phyloP scores from a whole-genome alignment of 768 basidiomycete genomes.

The Mycena maculata region DNA sequence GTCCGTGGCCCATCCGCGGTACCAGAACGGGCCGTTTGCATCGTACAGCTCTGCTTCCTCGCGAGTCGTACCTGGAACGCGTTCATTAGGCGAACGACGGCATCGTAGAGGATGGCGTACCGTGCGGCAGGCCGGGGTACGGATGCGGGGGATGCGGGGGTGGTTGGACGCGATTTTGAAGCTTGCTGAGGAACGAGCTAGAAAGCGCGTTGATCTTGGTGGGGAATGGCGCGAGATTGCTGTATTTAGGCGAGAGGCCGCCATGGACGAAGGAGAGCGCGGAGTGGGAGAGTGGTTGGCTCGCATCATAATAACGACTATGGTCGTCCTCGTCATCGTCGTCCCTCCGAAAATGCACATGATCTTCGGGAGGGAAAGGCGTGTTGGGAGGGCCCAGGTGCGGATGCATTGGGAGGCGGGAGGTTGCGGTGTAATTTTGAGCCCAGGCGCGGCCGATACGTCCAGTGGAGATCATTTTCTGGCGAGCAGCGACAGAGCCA shows the following conservation, averaged over 20 bases:
- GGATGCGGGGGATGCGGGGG: constrained; percentile 86
- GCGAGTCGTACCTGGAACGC: constrained; percentile 61
- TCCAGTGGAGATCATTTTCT: constrained; percentile 79
- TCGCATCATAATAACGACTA: constrained; percentile 44
- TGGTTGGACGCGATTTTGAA: constrained; percentile 73
- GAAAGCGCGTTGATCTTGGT: constrained; percentile 84
- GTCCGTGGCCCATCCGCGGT: constrained; percentile 90
- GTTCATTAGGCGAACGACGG: constrained; percentile 24
- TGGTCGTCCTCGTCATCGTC: constrained; percentile 34
- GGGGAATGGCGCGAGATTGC: constrained; percentile 84
- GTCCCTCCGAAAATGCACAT: constrained; percentile 46
- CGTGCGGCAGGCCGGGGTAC: constrained; percentile 76
- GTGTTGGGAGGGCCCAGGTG: constrained; percentile 76
- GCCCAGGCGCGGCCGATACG: constrained; percentile 87
- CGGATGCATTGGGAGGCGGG: constrained; percentile 84
- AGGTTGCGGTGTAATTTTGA: constrained; percentile 83
- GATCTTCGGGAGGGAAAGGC: constrained; percentile 58
- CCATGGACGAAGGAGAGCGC: constrained; percentile 96
- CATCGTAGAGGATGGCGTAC: constrained; percentile 38
- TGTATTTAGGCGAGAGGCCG: constrained; percentile 84
- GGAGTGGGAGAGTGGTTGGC: constrained; percentile 73
- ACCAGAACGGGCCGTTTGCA: constrained; percentile 91
- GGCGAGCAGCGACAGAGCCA: constrained; percentile 75
- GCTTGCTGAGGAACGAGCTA: constrained; percentile 72
- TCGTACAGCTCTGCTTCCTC: constrained; percentile 82